Evolutionary conservation across 257 asterid species (phyloP).

Genomic region (Nyctanthes arbortristis): DNA sequence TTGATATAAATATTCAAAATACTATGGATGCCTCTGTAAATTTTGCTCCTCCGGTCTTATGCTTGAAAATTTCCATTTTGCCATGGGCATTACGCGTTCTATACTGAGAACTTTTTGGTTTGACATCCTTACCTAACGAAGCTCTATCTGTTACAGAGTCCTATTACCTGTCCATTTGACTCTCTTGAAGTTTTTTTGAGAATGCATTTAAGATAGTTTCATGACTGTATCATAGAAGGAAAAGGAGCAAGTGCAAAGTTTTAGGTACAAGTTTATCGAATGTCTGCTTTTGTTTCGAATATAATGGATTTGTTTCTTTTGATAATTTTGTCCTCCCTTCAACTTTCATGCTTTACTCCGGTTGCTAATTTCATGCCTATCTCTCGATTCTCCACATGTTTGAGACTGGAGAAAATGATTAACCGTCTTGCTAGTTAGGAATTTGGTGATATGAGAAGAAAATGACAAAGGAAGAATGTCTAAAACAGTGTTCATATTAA

Average conservation of each 20-base stretch:
- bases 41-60: conserved; percentile 1
- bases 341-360: background rate
- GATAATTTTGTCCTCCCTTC: no score
- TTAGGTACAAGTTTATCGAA: no score
- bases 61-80: conserved; percentile 1
- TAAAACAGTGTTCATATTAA: background rate
- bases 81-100: conserved; percentile 13
- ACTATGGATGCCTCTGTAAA: background rate
- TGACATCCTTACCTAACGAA: background rate
- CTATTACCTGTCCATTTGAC: no score
- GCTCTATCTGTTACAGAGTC: no score
- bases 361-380: background rate
- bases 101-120: conserved; percentile 12
- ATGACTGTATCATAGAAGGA: no score
- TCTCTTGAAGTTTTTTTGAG: no score
- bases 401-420: background rate
- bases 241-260: no score
- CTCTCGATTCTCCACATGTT: background rate
- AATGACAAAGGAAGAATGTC: background rate
- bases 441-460: no score
- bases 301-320: no score
- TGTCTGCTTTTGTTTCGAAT: no score
- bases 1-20: background rate
- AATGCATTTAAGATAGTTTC: no score
- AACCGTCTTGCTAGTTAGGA: no score